Evolutionary conservation across 352 stramenopile species (phyloP).

Genomic region (Pythium diclinum): DNA sequence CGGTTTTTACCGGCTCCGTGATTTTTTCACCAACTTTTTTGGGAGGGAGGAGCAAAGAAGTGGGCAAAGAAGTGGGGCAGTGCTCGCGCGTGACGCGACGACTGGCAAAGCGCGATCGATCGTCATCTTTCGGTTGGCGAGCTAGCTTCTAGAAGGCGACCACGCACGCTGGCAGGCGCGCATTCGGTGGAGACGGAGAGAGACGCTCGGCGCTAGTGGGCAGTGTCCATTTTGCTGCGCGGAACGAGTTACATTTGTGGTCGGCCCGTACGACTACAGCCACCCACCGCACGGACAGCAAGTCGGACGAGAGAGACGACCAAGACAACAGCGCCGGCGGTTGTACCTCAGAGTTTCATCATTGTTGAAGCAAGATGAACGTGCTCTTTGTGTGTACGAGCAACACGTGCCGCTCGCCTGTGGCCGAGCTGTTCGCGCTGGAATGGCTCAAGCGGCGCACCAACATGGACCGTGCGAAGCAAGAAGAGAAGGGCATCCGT

Average conservation of each 20-base stretch:
- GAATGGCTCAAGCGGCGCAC: constrained; percentile 74
- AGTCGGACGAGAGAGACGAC: neutral
- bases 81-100: neutral
- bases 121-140: neutral
- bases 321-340: neutral
- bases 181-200: neutral
- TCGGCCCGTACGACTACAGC: neutral
- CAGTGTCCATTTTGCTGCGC: neutral
- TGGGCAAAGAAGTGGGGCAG: neutral
- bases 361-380: constrained; percentile 38
- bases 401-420: constrained; percentile 81
- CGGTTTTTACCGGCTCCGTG: neutral
- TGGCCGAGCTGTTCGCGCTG: constrained; percentile 71
- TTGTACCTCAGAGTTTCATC: neutral
- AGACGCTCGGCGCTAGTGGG: neutral
- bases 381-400: constrained; percentile 85
- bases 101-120: constrained; percentile 2
- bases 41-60: neutral
- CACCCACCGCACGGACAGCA: neutral
- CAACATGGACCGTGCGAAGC: constrained; percentile 61
- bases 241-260: neutral
- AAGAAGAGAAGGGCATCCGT: constrained; percentile 61
- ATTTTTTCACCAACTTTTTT: neutral
- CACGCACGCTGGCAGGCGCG: neutral
- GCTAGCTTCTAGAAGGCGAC: neutral